Base-by-base conservation (phyloP, 768 basidiomycete species). In the Pulveroboletus ravenelii region DNA sequence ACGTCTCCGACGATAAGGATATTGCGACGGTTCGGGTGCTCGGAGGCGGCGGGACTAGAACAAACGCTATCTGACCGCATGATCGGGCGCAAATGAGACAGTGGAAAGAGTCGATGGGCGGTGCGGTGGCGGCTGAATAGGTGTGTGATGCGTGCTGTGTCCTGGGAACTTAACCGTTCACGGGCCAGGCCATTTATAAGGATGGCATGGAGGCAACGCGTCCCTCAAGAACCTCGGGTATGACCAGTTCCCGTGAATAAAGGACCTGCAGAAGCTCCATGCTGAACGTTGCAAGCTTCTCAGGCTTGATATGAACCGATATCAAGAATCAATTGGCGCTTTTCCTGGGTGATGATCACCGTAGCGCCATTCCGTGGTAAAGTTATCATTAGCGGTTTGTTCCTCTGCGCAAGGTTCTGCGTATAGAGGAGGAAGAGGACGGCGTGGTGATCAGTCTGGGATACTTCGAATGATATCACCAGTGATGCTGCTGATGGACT, bases 1-100 rank as follows among this genome's bases (percentile, higher is more conserved):
- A 64, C 57, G 34, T 65, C 64, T 31, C 64, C 64, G 10, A 65
- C 50, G 31, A 65, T 65, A 34, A 65, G 48, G 41, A 67, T 35
- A 35, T 65, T 65, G 12, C 62, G 62, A 32, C 47, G 62, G 20
- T n/a, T 41, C 36, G 45, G 41, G 6, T 17, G 20, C 5, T 60
- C 50, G 30, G 48, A 47, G 40, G 30, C 5, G 39, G 43, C 54
- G 48, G 53, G 53, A 29, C 53, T 54, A 14, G 62, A 53, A 53
- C 49, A 56, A 8, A 13, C 10, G 48, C 54, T 53, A 18, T 51
- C 47, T 44, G 54, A 23, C 39, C 32, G 50, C 53, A 52, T 64
- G 48, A 29, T 7, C 29, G 52, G n/a, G 27, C 30, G 36, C 23
- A 18, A 41, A 41, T 34, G 42, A 41, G 12, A 1, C n/a, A 17